Evolutionary conservation across 2,329 filamentous ascomycete species (phyloP).

Genomic region (Macrophomina pseudophaseolina): DNA sequence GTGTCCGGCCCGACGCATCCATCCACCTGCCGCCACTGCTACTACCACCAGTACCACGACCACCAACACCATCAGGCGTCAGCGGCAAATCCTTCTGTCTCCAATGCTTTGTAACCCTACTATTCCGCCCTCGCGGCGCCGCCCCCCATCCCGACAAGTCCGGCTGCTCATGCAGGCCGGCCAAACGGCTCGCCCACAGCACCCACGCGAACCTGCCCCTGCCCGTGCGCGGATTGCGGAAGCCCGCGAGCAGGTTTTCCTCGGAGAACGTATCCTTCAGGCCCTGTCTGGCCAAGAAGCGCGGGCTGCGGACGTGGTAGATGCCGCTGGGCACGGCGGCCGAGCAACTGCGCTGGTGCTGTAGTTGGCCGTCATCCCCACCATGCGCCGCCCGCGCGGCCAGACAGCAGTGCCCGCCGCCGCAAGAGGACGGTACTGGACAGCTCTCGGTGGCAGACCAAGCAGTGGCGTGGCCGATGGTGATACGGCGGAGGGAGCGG

Average conservation of each 20-base stretch:
- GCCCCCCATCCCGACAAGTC: neutral
- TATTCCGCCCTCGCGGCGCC: neutral
- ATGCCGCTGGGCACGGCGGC: constrained; percentile 6
- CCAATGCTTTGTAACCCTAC: neutral
- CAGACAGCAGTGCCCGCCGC: constrained; percentile 4
- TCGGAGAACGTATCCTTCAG: constrained; percentile 42
- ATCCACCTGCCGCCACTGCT: neutral
- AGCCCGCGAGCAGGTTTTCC: constrained; percentile 41
- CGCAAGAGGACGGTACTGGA: neutral
- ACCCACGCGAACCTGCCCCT: constrained; percentile 43
- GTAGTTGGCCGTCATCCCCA: neutral
- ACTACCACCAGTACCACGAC: too few relatives aligned
- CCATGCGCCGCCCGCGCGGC: constrained; percentile 14
- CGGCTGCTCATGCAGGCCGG: constrained; percentile 29
- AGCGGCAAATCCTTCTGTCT: constrained; percentile 7
- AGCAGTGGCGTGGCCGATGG: constrained; percentile 18
- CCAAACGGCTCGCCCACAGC: constrained; percentile 44
- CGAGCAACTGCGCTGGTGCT: constrained; percentile 4
- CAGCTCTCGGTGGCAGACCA: constrained; percentile 20
- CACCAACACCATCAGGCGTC: neutral
- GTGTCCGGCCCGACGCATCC: neutral
- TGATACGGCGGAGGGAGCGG: constrained; percentile 20
- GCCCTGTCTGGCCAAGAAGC: constrained; percentile 36
- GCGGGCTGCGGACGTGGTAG: constrained; percentile 30
- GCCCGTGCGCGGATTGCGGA: constrained; percentile 35